Evolutionary conservation across 768 basidiomycete species (phyloP).

Genomic region (Xerocomellus intermedius): DNA sequence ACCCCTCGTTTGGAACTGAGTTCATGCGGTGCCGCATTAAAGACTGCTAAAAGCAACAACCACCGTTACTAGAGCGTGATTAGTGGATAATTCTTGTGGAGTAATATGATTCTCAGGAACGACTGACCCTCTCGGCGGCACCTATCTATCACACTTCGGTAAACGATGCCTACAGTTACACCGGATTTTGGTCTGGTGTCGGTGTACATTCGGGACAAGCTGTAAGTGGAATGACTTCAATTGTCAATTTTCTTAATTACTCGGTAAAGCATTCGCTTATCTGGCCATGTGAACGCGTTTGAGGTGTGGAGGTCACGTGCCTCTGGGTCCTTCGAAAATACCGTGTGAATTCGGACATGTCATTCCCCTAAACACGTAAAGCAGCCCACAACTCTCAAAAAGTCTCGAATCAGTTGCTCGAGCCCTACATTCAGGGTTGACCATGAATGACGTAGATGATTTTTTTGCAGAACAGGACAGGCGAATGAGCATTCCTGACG

Average conservation of each 20-base stretch:
- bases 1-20: conserved; percentile 5
- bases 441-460: conserved; percentile 38
- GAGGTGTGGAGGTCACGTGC: conserved; percentile 17
- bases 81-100: neutral
- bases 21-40: conserved; percentile 20
- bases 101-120: conserved; percentile 20
- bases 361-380: conserved; percentile 8
- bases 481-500: conserved; percentile 52
- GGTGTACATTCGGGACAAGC: neutral
- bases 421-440: neutral
- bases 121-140: neutral
- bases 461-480: conserved; percentile 58
- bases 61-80: neutral
- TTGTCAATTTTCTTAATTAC: neutral
- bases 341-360: neutral
- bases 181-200: neutral
- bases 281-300: neutral
- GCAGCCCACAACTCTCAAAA: neutral
- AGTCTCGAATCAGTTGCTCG: neutral
- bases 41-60: conserved; percentile 1
- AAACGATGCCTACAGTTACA: neutral
- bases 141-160: too few species aligned
- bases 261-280: neutral
- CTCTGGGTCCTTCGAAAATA: neutral
- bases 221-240: neutral